These are phyloP conservation scores for Middelhovenomyces tepae DNA, from an alignment of 805 yeast genomes.

Conservation along the genomic window DNA sequence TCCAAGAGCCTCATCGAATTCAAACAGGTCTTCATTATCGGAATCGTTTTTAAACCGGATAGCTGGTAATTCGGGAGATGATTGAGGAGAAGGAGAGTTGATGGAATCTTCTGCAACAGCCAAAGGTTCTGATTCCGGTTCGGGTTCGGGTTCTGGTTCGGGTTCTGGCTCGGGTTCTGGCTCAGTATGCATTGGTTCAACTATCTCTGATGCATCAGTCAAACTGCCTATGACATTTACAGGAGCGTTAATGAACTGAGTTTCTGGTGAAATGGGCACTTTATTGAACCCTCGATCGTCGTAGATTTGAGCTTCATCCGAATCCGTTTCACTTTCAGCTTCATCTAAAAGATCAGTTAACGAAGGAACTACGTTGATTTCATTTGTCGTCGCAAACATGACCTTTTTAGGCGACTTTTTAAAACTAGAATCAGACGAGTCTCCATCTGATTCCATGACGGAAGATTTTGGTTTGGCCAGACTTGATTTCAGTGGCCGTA, in stretches of 20 bases:
- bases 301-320: too few relatives aligned
- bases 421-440: conserved; percentile 7
- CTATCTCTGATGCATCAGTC: too few relatives aligned
- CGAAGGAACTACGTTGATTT: conserved; percentile 6
- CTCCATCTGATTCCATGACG: background rate
- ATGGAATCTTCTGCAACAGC: conserved; percentile 1
- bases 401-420: conserved; percentile 11
- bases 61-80: background rate
- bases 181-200: conserved; percentile 2
- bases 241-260: too few relatives aligned
- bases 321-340: conserved; percentile 9
- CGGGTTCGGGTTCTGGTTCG: conserved; percentile 2
- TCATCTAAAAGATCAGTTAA: conserved; percentile 7
- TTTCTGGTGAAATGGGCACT: too few relatives aligned
- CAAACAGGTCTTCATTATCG: conserved; percentile 15
- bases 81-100: background rate
- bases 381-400: conserved; percentile 16
- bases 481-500: conserved; percentile 12
- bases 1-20: conserved; percentile 17
- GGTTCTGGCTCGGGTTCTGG: background rate
- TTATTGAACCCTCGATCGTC: too few relatives aligned
- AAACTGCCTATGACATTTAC: too few relatives aligned
- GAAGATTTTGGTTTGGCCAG: conserved; percentile 7
- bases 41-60: conserved; percentile 3
- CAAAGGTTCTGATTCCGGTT: conserved; percentile 2